Evolutionary conservation across 2,329 filamentous ascomycete species (phyloP), one percentile per base, ranked within the genome.

Genomic region (Metarhizium robertsii): DNA sequence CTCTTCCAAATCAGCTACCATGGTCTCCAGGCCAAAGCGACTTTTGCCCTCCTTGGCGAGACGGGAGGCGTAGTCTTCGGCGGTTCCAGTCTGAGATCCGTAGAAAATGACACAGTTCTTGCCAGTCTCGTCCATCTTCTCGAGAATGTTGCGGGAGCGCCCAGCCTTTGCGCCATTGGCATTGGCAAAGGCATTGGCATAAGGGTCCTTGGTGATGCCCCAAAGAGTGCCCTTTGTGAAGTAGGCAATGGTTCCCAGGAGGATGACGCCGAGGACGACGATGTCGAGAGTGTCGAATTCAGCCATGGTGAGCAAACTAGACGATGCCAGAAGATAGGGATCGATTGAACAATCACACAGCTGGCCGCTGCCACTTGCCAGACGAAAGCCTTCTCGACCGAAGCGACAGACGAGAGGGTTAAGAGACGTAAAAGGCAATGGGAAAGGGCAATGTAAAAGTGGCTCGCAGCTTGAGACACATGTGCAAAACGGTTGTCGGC

Each of bases 71-170:
- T 99, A 99, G 72, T 99, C 94, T 75, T 99, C 95, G 52, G 94
- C 94, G 45, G 94, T 99, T 66, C 94, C 94, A 20, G 94, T 99
- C 76, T 99, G 94, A 36, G 94, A 99, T 62, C 94, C 94, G 70
- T 96, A 99, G 79, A 99, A 96, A 66, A 99, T 87, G 61, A 99
- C 87, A 72, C 92, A 96, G 76, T 99, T 97, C 78, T 97, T 99
- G 72, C 86, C 87, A 11, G 84, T 86, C 76, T 97, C 91, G 25
- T 96, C 89, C 85, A 99, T 88, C 76, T 95, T 95, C 79, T 97
- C 89, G 58, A 96, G 69, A 60, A 99, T 92, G 71, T 96, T 92
- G 64, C 94, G 81, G 58, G 92, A 92, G 77, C 91, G 92, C 63
- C 86, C 90, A 10, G 87, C 79, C 75, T 90, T 95, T 61, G 79